Percentiles rank a stretch among this genome's conserved stretches.
phyloP scores from a whole-genome alignment of 352 stramenopile species.

The Phytophthora sp. region DNA sequence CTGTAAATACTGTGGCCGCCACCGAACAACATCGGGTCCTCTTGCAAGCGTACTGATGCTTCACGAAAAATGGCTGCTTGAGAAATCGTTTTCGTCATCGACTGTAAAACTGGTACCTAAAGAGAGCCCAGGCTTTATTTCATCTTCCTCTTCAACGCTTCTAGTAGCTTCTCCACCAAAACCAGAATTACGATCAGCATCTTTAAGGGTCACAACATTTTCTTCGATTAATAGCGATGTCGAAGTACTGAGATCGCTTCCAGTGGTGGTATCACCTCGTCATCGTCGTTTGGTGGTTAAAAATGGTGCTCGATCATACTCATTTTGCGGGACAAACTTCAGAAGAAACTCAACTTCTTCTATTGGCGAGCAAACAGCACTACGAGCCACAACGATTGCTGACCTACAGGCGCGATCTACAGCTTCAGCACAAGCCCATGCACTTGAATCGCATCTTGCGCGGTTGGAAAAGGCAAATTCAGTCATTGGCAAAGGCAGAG shows the following conservation, averaged over 20 bases:
- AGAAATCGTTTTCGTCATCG: background rate
- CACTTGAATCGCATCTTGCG: conserved; percentile 33
- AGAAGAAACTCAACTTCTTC: conserved; percentile 8
- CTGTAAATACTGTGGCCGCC: conserved; percentile 71
- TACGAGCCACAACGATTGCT: conserved; percentile 27
- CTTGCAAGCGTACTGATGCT: conserved; percentile 20
- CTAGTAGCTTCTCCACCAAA: too few relatives aligned
- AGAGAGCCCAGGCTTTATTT: too few relatives aligned
- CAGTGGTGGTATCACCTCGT: conserved; percentile 13
- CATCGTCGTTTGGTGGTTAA: conserved; percentile 17
- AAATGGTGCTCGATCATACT: background rate
- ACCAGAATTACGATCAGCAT: background rate
- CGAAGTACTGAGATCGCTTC: conserved; percentile 5
- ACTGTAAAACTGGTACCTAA: background rate
- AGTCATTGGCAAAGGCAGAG: background rate
- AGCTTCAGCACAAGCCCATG: background rate
- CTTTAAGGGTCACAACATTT: background rate
- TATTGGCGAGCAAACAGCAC: conserved; percentile 22
- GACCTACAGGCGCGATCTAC: conserved; percentile 23
- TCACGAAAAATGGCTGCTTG: conserved; percentile 19
- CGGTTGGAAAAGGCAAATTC: conserved; percentile 24
- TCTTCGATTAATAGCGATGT: background rate
- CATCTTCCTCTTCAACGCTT: too few relatives aligned
- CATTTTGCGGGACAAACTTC: background rate
- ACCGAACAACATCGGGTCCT: conserved; percentile 38